Percentiles rank a stretch among this genome's conserved stretches.
Conservation (phyloP, 495 filamentous ascomycete genomes). For the Filosporella fistucella region DNA sequence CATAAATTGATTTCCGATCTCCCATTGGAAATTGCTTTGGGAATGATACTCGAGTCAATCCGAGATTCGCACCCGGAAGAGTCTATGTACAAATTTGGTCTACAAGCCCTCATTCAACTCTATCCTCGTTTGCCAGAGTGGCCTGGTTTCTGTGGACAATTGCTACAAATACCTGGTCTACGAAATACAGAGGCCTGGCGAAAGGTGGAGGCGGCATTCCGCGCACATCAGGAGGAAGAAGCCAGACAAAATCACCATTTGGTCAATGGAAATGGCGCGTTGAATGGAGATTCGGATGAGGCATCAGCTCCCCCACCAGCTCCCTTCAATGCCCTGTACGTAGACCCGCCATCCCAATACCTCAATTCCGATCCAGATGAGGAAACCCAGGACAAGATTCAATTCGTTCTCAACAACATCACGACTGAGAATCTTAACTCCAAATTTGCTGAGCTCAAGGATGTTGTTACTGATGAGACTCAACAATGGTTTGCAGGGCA, state of each 20-base stretch:
- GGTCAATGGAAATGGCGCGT: background rate
- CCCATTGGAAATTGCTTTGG: conserved; percentile 83
- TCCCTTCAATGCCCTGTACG: conserved; percentile 68
- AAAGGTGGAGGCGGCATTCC: conserved; percentile 75
- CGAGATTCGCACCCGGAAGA: conserved; percentile 72
- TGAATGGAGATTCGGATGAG: conserved; percentile 64
- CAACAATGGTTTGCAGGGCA: conserved; percentile 96
- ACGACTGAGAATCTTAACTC: conserved; percentile 80
- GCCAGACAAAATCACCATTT: conserved; percentile 35
- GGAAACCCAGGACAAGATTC: conserved; percentile 84
- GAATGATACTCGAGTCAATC: conserved; percentile 95
- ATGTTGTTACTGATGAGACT: conserved; percentile 71
- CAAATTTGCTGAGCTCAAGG: conserved; percentile 74
- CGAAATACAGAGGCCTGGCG: conserved; percentile 79
- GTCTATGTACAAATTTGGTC: conserved; percentile 96
- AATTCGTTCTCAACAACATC: conserved; percentile 95
- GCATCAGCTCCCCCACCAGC: conserved; percentile 44
- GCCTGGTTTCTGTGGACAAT: conserved; percentile 80
- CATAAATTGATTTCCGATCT: conserved; percentile 85
- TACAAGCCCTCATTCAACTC: conserved; percentile 92
- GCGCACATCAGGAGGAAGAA: conserved; percentile 51
- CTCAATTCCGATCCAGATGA: conserved; percentile 74
- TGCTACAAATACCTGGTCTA: conserved; percentile 75
- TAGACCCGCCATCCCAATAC: conserved; percentile 58
- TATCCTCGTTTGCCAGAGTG: conserved; percentile 80